Conservation (phyloP, 2,329 filamentous ascomycete species). For the Trichoderma koningiopsis region DNA sequence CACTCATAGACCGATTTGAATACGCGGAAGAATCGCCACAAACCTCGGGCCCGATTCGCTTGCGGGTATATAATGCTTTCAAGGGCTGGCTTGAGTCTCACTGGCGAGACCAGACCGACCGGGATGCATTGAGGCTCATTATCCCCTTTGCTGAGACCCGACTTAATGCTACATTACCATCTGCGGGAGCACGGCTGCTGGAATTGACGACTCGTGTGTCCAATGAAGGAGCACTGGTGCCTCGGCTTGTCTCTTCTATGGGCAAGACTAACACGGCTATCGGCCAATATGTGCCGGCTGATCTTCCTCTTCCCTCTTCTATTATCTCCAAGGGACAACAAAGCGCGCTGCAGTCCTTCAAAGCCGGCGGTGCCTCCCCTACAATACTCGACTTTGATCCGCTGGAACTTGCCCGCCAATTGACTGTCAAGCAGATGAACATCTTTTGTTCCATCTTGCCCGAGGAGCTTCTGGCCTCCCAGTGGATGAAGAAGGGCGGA, state of each 20-base stretch:
- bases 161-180: constrained; percentile 68
- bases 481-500: constrained; percentile 89
- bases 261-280: constrained; percentile 82
- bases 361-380: constrained; percentile 67
- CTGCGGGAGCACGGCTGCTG: constrained; percentile 75
- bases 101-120: constrained; percentile 83
- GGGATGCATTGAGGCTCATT: constrained; percentile 73
- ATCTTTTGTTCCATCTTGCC: constrained; percentile 92
- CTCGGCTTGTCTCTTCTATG: constrained; percentile 80
- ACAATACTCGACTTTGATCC: constrained; percentile 89
- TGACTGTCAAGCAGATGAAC: constrained; percentile 88
- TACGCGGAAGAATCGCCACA: constrained; percentile 80
- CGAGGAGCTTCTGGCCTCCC: constrained; percentile 85
- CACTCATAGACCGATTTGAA: constrained; percentile 88
- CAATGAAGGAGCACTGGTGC: constrained; percentile 73
- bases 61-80: constrained; percentile 94
- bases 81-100: constrained; percentile 97
- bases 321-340: constrained; percentile 76
- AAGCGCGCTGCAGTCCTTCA: constrained; percentile 71
- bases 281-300: constrained; percentile 68
- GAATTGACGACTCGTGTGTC: constrained; percentile 81
- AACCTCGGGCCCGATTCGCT: constrained; percentile 75
- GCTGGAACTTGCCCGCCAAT: constrained; percentile 84
- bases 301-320: constrained; percentile 70
- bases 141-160: constrained; percentile 76